These are phyloP conservation scores for Camillea tinctor DNA, from an alignment of 2,329 filamentous ascomycete genomes.

Conservation along the genomic window DNA sequence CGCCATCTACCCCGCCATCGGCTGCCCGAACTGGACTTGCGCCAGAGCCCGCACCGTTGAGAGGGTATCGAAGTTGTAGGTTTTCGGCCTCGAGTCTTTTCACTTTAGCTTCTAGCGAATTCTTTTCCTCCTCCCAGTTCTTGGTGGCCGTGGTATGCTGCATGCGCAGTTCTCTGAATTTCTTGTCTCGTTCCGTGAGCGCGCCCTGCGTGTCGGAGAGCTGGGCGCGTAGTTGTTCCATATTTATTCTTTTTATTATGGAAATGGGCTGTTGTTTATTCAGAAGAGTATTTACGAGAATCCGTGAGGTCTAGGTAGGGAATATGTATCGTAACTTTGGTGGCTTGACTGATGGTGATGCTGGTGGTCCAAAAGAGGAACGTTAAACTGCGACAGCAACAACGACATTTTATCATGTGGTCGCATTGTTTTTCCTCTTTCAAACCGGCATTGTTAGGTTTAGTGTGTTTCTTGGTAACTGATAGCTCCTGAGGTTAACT, in stretches of 20 bases:
- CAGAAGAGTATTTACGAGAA: too few species aligned
- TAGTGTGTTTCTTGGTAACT: neutral
- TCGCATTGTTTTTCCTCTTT: neutral
- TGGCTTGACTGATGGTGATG: too few species aligned
- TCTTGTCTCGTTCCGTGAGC: conserved; percentile 23
- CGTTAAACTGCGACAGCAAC: neutral
- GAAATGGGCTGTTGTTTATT: too few species aligned
- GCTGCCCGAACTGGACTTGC: neutral
- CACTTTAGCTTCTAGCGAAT: conserved; percentile 12
- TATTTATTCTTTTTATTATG: conserved; percentile 5
- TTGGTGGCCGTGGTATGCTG: conserved; percentile 12
- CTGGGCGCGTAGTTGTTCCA: conserved; percentile 28
- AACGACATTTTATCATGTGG: neutral
- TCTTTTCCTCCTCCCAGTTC: conserved; percentile 19
- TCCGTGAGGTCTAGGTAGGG: too few species aligned
- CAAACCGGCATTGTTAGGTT: neutral
- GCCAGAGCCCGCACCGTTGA: neutral
- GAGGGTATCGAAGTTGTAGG: conserved; percentile 1
- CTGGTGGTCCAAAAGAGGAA: neutral
- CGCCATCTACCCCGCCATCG: conserved; percentile 1
- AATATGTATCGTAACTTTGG: too few species aligned
- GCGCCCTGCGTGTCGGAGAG: conserved; percentile 27
- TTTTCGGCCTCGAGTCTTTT: conserved; percentile 21
- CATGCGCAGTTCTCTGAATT: conserved; percentile 22
- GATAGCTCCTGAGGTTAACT: neutral